Evolutionary conservation across 805 yeast species (phyloP).

Genomic region (Sugiyamaella floridensis): DNA sequence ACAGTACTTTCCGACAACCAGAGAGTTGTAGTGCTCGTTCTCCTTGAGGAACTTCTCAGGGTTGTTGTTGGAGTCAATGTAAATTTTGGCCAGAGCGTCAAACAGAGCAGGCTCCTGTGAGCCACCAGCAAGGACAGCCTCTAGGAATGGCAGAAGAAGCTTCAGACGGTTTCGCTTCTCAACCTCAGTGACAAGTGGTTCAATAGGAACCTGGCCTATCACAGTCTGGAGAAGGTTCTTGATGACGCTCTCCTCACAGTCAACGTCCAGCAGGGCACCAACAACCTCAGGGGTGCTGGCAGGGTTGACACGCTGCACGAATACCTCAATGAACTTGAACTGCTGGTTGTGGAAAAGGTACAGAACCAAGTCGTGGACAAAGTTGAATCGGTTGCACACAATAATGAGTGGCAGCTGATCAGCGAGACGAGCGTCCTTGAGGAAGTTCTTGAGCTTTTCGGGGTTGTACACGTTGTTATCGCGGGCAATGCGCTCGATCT

Average conservation of each 20-base stretch:
- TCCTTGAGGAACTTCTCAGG: slow-evolving; percentile 96
- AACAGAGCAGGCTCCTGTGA: slow-evolving; percentile 83
- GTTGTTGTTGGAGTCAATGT: slow-evolving; percentile 94
- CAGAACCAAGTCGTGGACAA: slow-evolving; percentile 86
- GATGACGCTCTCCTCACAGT: slow-evolving; percentile 87
- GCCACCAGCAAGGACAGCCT: slow-evolving; percentile 75
- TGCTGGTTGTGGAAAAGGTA: slow-evolving; percentile 92
- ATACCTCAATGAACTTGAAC: slow-evolving; percentile 94
- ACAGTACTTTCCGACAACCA: slow-evolving; percentile 95
- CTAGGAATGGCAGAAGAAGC: slow-evolving; percentile 85
- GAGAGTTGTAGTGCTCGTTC: slow-evolving; percentile 83
- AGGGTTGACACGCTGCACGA: slow-evolving; percentile 96
- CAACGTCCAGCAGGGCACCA: slow-evolving; percentile 94
- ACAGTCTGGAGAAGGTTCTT: slow-evolving; percentile 76
- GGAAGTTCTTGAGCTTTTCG: slow-evolving; percentile 93
- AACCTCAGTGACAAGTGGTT: slow-evolving; percentile 83
- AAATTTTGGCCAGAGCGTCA: slow-evolving; percentile 94
- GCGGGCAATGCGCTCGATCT: slow-evolving; percentile 91
- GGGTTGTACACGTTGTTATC: slow-evolving; percentile 93
- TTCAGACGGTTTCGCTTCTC: slow-evolving; percentile 94
- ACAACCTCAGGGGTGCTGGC: slow-evolving; percentile 92
- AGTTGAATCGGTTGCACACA: slow-evolving; percentile 88
- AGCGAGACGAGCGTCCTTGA: slow-evolving; percentile 87
- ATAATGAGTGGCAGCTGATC: slow-evolving; percentile 95
- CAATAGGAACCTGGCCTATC: slow-evolving; percentile 89